These are phyloP conservation scores for Chlamydomonas incerta DNA, from an alignment of 139 green algal genomes.

Conservation along the genomic window DNA sequence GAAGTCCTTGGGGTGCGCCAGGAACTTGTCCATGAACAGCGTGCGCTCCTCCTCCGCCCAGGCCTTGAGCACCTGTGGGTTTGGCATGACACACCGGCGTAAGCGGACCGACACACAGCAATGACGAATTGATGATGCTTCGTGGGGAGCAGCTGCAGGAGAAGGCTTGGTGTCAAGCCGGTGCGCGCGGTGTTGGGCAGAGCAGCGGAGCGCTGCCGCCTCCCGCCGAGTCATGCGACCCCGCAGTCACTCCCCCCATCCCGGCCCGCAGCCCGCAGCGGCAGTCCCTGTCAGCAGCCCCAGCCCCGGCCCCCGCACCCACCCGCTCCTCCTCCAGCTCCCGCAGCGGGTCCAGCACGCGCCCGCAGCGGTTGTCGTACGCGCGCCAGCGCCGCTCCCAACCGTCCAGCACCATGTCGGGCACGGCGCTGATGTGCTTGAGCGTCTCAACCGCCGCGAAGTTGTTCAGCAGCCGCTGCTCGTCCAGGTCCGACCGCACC, in stretches of 20 bases:
- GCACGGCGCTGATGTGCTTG: constrained; percentile 70
- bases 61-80: constrained; percentile 40
- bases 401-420: constrained; percentile 65
- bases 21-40: constrained; percentile 92
- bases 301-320: too few relatives aligned
- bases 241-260: too few relatives aligned
- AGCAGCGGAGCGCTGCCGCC: too few relatives aligned
- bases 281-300: too few relatives aligned
- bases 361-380: constrained; percentile 68
- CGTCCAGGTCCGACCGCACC: constrained; percentile 69
- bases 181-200: too few relatives aligned
- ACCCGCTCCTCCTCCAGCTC: constrained; percentile 60
- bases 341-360: constrained; percentile 70
- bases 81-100: too few relatives aligned
- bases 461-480: constrained; percentile 77
- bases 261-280: too few relatives aligned
- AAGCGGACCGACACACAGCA: too few relatives aligned
- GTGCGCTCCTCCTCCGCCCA: constrained; percentile 86
- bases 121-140: too few relatives aligned
- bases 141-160: too few relatives aligned
- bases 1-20: constrained; percentile 89
- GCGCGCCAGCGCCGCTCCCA: constrained; percentile 57
- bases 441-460: constrained; percentile 76
- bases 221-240: too few relatives aligned
- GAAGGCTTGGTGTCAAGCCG: too few relatives aligned